Base-by-base conservation (phyloP, 1,284 basidiomycete genomes). In the Ustilago trichophora region DNA sequence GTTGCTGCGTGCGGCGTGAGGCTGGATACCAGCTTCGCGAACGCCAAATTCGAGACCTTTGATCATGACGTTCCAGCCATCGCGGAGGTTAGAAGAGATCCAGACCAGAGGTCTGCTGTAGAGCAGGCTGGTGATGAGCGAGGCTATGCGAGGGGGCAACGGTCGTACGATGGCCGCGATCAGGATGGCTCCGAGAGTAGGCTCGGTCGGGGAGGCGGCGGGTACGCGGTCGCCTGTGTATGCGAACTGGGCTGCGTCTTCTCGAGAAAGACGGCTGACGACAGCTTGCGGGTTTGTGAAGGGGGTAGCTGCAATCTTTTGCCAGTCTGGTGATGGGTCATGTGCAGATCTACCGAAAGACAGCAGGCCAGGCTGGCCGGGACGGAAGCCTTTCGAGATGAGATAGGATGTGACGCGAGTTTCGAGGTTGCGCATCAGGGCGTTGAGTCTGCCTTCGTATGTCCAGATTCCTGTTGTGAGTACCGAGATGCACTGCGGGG, bases 391-490 rank as follows among this genome's bases (percentile, higher is more conserved):
- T 19, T 50, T 46, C 13, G 35, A 25, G 32, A 70, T 32, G 25
- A 76, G 48, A 21, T 47, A 55, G 0, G 62, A 40, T 0, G 78
- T 65, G 11, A 72, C 45, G 1, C 50, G 27, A n/a, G 40, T 54
- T 40, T 83, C 82, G 4, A 80, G 24, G 6, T 29, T 34, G 15
- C 82, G 63, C 70, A 83, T 72, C 18, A 77, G 35, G 12, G 66
- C 59, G 22, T 82, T 82, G 4, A 78, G 63, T 3, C 76, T 43
- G 0, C 76, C 67, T 49, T 83, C 82, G 8, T 62, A 54, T 10
- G 64, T 72, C 72, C 77, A 82, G 3, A 83, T 52, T 2, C 53
- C 47, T 1, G 77, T 80, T 4, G 82, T 83, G 11, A 83, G 68
- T 7, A 83, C 69, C 3, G 77, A 72, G n/a, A 81, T 53, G 41